phyloP scores from a whole-genome alignment of 768 basidiomycete species.

The Phylloporus rhodoxanthus region DNA sequence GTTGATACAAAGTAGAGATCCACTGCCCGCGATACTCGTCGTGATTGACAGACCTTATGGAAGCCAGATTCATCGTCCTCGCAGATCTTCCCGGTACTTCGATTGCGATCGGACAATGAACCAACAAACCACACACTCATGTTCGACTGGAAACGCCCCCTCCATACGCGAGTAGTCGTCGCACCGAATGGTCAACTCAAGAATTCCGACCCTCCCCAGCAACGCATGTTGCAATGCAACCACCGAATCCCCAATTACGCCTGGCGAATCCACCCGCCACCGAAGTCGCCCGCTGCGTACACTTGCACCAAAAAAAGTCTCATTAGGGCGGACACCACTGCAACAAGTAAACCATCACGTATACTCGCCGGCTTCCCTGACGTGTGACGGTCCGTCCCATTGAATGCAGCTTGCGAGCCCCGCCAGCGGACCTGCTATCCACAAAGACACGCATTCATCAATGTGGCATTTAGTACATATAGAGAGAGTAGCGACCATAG shows the following conservation, averaged over 20 bases:
- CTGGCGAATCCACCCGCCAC: conserved; percentile 12
- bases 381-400: conserved; percentile 9
- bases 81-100: conserved; percentile 17
- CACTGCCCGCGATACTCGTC: conserved; percentile 5
- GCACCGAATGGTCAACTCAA: background rate
- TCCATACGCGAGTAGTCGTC: too few species aligned
- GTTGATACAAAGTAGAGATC: background rate
- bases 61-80: conserved; percentile 20
- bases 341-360: conserved; percentile 10
- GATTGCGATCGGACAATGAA: conserved; percentile 12
- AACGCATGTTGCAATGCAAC: background rate
- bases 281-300: background rate
- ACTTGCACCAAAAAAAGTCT: background rate
- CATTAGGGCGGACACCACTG: background rate
- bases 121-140: background rate
- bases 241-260: background rate
- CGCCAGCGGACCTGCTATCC: conserved; percentile 22
- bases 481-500: conserved; percentile 14
- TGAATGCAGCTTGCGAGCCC: background rate
- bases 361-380: conserved; percentile 13
- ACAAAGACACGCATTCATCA: conserved; percentile 4
- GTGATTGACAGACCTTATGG: conserved; percentile 18
- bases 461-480: conserved; percentile 21
- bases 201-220: too few species aligned
- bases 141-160: too few species aligned